phyloP scores from a whole-genome alignment of 208 protist genomes.

The Leishmania guyanensis region DNA sequence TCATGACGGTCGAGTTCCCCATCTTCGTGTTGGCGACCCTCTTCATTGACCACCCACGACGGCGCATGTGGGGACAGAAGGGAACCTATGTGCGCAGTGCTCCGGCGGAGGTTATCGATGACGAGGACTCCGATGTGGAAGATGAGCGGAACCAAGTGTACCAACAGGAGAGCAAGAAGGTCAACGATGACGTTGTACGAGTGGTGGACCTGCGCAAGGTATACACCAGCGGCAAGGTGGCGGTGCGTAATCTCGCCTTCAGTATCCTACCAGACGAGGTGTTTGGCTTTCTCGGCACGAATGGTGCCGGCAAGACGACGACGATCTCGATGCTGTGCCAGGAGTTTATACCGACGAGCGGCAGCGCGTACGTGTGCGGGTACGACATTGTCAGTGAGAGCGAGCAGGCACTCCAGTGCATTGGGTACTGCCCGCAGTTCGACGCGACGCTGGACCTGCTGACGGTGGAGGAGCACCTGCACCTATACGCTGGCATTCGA shows the following conservation, averaged over 20 bases:
- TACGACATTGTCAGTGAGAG: constrained; percentile 59
- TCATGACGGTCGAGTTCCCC: constrained; percentile 61
- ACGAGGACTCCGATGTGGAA: constrained; percentile 53
- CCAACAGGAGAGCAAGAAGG: constrained; percentile 26
- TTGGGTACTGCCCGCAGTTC: constrained; percentile 94
- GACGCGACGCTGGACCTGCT: constrained; percentile 90
- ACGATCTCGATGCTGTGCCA: constrained; percentile 82
- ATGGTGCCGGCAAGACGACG: constrained; percentile 91
- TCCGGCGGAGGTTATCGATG: constrained; percentile 32
- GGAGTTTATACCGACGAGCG: constrained; percentile 71
- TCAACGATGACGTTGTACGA: constrained; percentile 48
- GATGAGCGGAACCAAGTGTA: constrained; percentile 60
- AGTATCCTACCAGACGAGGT: constrained; percentile 70
- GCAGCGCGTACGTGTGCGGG: constrained; percentile 61
- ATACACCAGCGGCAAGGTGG: constrained; percentile 68
- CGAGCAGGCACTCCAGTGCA: constrained; percentile 45
- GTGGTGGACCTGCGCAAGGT: constrained; percentile 75
- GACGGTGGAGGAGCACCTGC: constrained; percentile 86
- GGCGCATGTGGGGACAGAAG: constrained; percentile 36
- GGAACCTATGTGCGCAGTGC: constrained; percentile 26
- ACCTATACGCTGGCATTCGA: constrained; percentile 32
- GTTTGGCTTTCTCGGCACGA: constrained; percentile 90
- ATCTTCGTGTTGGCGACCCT: constrained; percentile 59
- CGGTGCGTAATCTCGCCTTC: constrained; percentile 72
- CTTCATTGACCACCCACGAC: constrained; percentile 68